phyloP scores from a whole-genome alignment of 192 early-diverging fungal species.

The Diversispora epigaea region DNA sequence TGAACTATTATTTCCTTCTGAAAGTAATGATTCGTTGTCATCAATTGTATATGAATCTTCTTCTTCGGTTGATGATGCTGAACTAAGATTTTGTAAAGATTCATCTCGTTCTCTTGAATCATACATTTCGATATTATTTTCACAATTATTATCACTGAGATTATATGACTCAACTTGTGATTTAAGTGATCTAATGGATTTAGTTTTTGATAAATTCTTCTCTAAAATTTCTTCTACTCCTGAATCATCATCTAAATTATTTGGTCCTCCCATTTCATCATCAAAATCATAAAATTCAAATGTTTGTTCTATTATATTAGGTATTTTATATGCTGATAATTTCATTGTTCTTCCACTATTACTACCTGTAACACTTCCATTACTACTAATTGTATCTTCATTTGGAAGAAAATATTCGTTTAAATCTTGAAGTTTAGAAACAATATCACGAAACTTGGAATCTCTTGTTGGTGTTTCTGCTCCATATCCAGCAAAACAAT shows the following conservation, averaged over 20 bases:
- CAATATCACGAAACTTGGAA: conserved; percentile 17
- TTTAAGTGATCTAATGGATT: not conserved
- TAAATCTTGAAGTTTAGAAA: conserved; percentile 15
- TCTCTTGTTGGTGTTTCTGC: conserved; percentile 8
- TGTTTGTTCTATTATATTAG: conserved; percentile 17
- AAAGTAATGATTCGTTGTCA: conserved; percentile 12
- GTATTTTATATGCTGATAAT: conserved; percentile 7
- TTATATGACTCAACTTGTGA: conserved; percentile 10
- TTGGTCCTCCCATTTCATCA: not conserved
- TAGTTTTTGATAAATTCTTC: conserved; percentile 13
- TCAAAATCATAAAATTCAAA: not conserved
- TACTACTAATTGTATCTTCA: conserved; percentile 16
- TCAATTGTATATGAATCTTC: conserved; percentile 5
- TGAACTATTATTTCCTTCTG: conserved; percentile 13
- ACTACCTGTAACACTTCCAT: not conserved
- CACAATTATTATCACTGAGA: not conserved
- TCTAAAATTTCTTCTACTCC: not conserved
- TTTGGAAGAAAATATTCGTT: conserved; percentile 19
- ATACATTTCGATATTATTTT: not conserved
- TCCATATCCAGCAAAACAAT: not conserved
- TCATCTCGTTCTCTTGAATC: not conserved
- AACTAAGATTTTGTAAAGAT: conserved; percentile 1
- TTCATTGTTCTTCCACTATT: conserved; percentile 7
- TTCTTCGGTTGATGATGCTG: conserved; percentile 11
- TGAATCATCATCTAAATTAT: not conserved